These are phyloP conservation scores for Beauveria scarabaeidicola DNA, from an alignment of 2,329 filamentous ascomycete genomes.

Conservation along the genomic window DNA sequence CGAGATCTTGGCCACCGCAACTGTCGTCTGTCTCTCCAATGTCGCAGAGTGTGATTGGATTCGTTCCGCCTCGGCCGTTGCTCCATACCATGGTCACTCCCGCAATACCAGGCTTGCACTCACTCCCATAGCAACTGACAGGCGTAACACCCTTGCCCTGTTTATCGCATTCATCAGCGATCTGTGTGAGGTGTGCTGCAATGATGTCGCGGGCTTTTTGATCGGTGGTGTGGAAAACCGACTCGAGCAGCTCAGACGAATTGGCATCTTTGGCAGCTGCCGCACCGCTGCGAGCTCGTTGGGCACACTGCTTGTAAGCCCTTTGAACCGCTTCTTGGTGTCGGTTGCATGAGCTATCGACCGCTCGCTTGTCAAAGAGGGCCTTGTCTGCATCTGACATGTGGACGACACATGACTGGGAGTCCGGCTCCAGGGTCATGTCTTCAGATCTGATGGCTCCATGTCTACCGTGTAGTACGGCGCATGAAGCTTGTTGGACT, in stretches of 20 bases:
- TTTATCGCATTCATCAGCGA: background rate
- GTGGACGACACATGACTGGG: background rate
- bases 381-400: background rate
- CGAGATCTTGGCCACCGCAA: background rate
- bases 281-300: background rate
- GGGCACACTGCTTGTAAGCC: background rate
- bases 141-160: background rate
- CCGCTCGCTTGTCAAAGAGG: background rate
- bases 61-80: background rate
- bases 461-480: background rate
- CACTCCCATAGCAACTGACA: background rate
- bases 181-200: background rate
- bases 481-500: background rate
- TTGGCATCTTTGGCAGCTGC: background rate
- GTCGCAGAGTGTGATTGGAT: background rate
- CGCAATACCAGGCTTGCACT: background rate
- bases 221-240: background rate
- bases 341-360: background rate
- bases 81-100: background rate
- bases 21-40: background rate
- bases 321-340: background rate
- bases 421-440: background rate
- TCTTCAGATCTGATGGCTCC: background rate
- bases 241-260: background rate
- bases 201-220: background rate